These are phyloP conservation scores for Neurospora sp. DNA, from an alignment of 495 filamentous ascomycete species.

Conservation along the genomic window DNA sequence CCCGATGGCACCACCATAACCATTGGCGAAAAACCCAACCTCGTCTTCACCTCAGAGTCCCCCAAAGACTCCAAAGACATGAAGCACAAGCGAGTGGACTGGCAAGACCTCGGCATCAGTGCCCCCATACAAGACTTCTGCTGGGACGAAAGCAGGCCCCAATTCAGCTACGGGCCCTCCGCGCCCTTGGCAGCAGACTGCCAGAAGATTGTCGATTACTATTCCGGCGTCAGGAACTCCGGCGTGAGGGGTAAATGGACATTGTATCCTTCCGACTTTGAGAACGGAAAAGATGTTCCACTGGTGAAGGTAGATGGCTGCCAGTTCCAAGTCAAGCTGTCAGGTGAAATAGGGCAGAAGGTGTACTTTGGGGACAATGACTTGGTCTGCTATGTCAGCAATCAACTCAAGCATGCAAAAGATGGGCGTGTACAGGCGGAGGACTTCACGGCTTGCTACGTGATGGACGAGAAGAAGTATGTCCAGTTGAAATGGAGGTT, in stretches of 20 bases:
- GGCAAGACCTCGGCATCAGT: not conserved
- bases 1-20: constrained; percentile 13
- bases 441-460: not conserved
- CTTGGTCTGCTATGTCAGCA: not conserved
- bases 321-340: not conserved
- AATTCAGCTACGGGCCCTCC: not conserved
- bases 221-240: constrained; percentile 12
- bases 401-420: not conserved
- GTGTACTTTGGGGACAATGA: not conserved
- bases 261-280: not conserved
- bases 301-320: not conserved
- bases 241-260: constrained; percentile 1
- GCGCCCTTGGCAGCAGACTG: not conserved
- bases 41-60: not conserved
- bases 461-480: not conserved
- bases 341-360: not conserved
- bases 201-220: constrained; percentile 8
- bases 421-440: not conserved
- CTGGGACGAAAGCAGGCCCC: not conserved
- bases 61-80: not conserved
- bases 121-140: not conserved
- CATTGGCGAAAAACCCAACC: not conserved
- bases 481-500: not conserved
- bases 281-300: not conserved
- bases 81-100: not conserved